Conservation (phyloP, 1,284 basidiomycete genomes). For the Anthracocystis walkeri region DNA sequence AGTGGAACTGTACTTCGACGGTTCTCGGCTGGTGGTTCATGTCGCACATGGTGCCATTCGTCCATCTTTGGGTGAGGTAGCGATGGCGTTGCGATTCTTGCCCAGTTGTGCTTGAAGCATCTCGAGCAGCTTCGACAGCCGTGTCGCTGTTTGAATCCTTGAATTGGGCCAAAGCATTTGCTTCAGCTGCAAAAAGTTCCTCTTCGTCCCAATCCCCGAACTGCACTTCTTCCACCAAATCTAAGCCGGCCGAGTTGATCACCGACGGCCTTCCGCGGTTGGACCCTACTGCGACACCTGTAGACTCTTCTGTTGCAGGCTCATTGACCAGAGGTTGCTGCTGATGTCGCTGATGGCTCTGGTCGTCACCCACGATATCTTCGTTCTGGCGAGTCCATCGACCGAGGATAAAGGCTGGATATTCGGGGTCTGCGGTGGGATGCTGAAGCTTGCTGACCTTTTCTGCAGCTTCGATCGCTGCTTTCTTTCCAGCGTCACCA, state of each 20-base stretch:
- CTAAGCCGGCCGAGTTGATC: conserved; percentile 42
- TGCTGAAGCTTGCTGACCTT: conserved; percentile 23
- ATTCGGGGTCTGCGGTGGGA: conserved; percentile 40
- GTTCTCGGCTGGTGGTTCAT: conserved; percentile 57
- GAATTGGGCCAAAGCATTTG: conserved; percentile 25
- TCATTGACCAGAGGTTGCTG: conserved; percentile 17
- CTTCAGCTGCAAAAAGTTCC: conserved; percentile 44
- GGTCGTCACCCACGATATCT: conserved; percentile 39
- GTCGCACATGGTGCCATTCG: conserved; percentile 61
- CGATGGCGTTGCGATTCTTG: conserved; percentile 36
- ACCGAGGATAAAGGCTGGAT: conserved; percentile 46
- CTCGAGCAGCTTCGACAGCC: conserved; percentile 1
- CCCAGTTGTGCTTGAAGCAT: not conserved
- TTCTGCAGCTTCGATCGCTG: conserved; percentile 35
- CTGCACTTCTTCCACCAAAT: conserved; percentile 60
- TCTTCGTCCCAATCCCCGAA: conserved; percentile 59
- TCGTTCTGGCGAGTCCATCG: conserved; percentile 46
- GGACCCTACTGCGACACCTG: conserved; percentile 13
- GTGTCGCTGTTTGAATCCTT: not conserved
- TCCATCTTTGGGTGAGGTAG: conserved; percentile 61
- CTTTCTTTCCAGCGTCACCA: conserved; percentile 35
- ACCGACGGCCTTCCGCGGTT: conserved; percentile 13
- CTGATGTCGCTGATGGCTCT: conserved; percentile 21
- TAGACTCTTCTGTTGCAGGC: not conserved
- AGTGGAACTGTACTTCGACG: conserved; percentile 63